These are phyloP conservation scores for Fusarium fracticaudum DNA, from an alignment of 2,329 filamentous ascomycete species.

Conservation along the genomic window DNA sequence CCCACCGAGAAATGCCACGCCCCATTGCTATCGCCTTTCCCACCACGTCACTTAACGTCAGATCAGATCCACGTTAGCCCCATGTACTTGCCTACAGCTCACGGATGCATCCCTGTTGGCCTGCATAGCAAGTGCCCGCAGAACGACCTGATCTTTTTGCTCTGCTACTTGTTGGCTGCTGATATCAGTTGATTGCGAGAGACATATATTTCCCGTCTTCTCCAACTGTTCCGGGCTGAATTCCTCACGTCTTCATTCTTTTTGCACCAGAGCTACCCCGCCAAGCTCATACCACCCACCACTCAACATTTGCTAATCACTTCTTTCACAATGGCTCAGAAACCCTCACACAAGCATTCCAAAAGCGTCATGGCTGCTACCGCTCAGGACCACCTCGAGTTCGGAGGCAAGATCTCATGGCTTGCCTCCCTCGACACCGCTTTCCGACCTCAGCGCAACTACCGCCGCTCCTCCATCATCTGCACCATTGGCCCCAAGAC, in stretches of 20 bases:
- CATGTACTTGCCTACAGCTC: constrained; percentile 33
- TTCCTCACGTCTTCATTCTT: constrained; percentile 24
- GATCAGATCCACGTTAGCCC: constrained; percentile 38
- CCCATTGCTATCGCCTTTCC: constrained; percentile 38
- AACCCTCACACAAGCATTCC: constrained; percentile 44
- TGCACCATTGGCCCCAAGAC: constrained; percentile 99
- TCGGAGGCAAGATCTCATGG: constrained; percentile 76
- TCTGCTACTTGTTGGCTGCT: constrained; percentile 9
- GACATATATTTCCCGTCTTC: constrained; percentile 35
- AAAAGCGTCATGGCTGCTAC: constrained; percentile 65
- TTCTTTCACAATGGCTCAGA: constrained; percentile 47
- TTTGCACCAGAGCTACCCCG: constrained; percentile 33
- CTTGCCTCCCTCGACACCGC: constrained; percentile 84
- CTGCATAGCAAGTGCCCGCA: constrained; percentile 39
- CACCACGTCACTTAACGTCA: constrained; percentile 46
- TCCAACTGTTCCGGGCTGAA: constrained; percentile 15
- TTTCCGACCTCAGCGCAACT: constrained; percentile 86
- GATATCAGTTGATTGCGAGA: constrained; percentile 18
- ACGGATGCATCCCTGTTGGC: constrained; percentile 28
- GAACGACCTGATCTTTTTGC: constrained; percentile 31
- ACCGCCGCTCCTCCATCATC: constrained; percentile 97
- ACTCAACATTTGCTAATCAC: constrained; percentile 28
- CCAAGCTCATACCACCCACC: constrained; percentile 23
- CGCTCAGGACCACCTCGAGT: constrained; percentile 86
- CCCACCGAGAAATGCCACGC: constrained; percentile 40